These are phyloP conservation scores for Psilocybe sp. DNA, from an alignment of 768 basidiomycete species.

Conservation along the genomic window DNA sequence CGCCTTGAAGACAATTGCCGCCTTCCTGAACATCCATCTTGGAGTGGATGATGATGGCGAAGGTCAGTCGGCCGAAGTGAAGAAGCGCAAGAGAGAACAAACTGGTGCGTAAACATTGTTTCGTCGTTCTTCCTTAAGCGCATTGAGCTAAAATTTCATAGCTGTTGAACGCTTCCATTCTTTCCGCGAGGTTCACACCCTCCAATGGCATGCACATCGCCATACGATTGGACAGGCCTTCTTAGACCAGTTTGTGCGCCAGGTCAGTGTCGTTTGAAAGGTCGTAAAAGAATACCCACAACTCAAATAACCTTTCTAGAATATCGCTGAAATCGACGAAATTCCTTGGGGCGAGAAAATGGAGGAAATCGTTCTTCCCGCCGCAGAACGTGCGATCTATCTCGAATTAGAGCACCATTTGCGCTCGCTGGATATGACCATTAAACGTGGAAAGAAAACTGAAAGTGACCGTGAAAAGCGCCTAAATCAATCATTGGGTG, in stretches of 20 bases:
- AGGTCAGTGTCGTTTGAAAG: conserved; percentile 45
- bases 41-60: conserved; percentile 90
- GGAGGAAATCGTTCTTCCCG: conserved; percentile 72
- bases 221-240: conserved; percentile 80
- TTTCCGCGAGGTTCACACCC: conserved; percentile 89
- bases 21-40: conserved; percentile 86
- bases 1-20: conserved; percentile 86
- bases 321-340: conserved; percentile 95
- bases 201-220: conserved; percentile 91
- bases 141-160: conserved; percentile 29
- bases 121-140: neutral
- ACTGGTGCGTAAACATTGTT: conserved; percentile 54
- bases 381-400: conserved; percentile 93
- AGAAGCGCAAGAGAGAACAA: conserved; percentile 79
- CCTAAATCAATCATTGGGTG: conserved; percentile 82
- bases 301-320: conserved; percentile 39
- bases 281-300: neutral
- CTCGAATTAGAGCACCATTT: conserved; percentile 92
- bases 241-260: conserved; percentile 78
- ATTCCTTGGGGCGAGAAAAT: conserved; percentile 74
- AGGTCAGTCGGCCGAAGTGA: conserved; percentile 68
- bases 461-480: conserved; percentile 89
- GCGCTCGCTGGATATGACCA: conserved; percentile 86
- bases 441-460: conserved; percentile 55
- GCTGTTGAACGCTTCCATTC: conserved; percentile 94